A percentile compares a stretch with the other conserved stretches of the same genome.
Evolutionary conservation across 306 rosid species (phyloP).

Genomic region (Hippophae tibetana): DNA sequence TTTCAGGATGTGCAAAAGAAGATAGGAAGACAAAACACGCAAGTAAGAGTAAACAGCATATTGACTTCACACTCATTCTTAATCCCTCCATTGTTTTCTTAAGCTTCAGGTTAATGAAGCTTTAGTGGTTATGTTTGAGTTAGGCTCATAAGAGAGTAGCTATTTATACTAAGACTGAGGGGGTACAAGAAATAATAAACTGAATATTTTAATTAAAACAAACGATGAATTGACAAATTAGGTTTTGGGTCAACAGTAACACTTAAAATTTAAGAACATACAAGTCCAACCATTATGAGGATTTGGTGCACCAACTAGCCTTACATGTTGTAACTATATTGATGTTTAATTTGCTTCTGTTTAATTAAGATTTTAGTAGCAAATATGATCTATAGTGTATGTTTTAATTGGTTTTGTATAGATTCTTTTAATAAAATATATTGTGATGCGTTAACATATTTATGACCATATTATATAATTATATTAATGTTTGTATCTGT

Average conservation of each 20-base stretch:
- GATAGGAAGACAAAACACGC: slow-evolving; percentile 29
- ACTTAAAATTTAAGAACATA: slow-evolving; percentile 16
- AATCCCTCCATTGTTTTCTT: slow-evolving; percentile 40
- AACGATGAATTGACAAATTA: slow-evolving; percentile 19
- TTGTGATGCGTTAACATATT: no score
- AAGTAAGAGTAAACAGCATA: slow-evolving; percentile 30
- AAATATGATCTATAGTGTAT: no score
- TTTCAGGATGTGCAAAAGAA: slow-evolving; percentile 34
- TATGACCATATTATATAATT: no score
- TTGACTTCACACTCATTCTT: slow-evolving; percentile 19
- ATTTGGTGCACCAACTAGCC: slow-evolving; percentile 86
- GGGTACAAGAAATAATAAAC: slow-evolving; percentile 5
- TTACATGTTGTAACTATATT: neutral
- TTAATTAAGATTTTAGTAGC: no score
- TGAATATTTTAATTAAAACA: neutral
- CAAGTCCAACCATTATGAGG: slow-evolving; percentile 44
- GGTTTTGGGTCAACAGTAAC: slow-evolving; percentile 32
- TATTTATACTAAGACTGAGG: slow-evolving; percentile 38
- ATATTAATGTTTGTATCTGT: no score
- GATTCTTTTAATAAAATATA: no score
- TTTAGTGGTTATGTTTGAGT: slow-evolving; percentile 19
- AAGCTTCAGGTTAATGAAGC: slow-evolving; percentile 18
- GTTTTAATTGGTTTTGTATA: no score
- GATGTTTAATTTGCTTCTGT: no score
- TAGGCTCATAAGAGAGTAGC: slow-evolving; percentile 8